phyloP scores from a whole-genome alignment of 257 asterid genomes.

The Solanum ossicruentum region DNA sequence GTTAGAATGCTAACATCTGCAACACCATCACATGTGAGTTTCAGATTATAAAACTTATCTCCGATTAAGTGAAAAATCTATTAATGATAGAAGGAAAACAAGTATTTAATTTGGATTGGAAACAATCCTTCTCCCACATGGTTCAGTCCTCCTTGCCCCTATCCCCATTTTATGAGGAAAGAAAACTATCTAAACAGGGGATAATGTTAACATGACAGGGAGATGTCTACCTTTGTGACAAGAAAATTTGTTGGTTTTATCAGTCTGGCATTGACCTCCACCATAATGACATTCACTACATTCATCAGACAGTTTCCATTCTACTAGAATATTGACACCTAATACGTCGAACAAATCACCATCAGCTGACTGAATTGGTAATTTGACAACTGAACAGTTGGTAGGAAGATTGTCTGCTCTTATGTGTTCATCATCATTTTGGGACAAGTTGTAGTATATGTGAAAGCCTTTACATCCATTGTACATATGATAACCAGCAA shows the following conservation, averaged over 20 bases:
- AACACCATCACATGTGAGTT: not conserved
- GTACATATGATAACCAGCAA: not conserved
- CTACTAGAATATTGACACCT: not conserved
- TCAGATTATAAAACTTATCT: not conserved
- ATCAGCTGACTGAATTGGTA: not conserved
- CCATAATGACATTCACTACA: not conserved
- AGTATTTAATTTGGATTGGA: not conserved
- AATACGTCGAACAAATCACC: not conserved
- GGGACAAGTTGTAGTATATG: not conserved
- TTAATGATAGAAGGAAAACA: not conserved
- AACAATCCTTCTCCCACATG: no score
- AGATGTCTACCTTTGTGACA: not conserved
- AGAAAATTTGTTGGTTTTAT: not conserved
- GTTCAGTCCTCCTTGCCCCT: no score
- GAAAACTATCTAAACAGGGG: no score
- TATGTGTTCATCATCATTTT: not conserved
- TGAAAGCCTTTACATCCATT: not conserved
- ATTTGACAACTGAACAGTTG: not conserved
- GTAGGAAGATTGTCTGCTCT: not conserved
- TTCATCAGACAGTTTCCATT: not conserved
- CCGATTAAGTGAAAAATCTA: not conserved
- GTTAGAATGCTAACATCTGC: not conserved
- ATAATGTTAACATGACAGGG: not conserved
- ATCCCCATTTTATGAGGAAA: no score
- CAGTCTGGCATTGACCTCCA: not conserved